Evolutionary conservation across 2,329 filamentous ascomycete genomes (phyloP).

Genomic region (Aspergillus fijiensis): DNA sequence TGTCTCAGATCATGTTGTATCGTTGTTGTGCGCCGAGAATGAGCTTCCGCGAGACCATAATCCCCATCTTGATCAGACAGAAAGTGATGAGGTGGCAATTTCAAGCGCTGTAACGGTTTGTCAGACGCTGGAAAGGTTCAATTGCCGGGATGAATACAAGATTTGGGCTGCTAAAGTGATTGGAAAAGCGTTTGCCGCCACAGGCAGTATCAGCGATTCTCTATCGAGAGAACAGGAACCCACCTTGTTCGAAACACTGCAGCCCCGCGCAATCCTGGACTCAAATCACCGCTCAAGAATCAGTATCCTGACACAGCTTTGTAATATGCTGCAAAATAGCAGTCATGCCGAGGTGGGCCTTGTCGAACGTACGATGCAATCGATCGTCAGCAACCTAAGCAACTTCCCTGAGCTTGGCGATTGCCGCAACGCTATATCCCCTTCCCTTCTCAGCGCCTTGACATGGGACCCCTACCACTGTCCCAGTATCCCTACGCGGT

Average conservation of each 20-base stretch:
- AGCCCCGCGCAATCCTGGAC: conserved; percentile 11
- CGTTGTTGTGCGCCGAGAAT: conserved; percentile 71
- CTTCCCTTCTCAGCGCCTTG: conserved; percentile 40
- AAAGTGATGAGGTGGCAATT: conserved; percentile 63
- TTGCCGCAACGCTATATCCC: conserved; percentile 39
- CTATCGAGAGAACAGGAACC: conserved; percentile 45
- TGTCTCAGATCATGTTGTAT: conserved; percentile 49
- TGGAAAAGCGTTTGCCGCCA: conserved; percentile 78
- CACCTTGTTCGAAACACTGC: conserved; percentile 22
- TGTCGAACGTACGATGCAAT: conserved; percentile 47
- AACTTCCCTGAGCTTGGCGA: conserved; percentile 31
- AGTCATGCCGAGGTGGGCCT: conserved; percentile 49
- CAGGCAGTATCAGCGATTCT: conserved; percentile 59
- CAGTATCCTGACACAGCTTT: conserved; percentile 62
- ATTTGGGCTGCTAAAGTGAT: conserved; percentile 84
- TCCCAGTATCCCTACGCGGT: conserved; percentile 30
- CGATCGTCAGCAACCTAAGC: conserved; percentile 40
- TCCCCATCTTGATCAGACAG: conserved; percentile 65
- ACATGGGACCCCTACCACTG: conserved; percentile 45
- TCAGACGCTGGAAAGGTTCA: conserved; percentile 68
- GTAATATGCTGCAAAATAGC: conserved; percentile 60
- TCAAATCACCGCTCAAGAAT: conserved; percentile 54
- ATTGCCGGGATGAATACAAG: conserved; percentile 67
- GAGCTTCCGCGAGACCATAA: conserved; percentile 52
- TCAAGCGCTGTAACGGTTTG: conserved; percentile 67